Percentiles rank a stretch among this genome's conserved stretches.
Evolutionary conservation across 2,329 filamentous ascomycete species (phyloP).

Genomic region (Exophiala sp.): DNA sequence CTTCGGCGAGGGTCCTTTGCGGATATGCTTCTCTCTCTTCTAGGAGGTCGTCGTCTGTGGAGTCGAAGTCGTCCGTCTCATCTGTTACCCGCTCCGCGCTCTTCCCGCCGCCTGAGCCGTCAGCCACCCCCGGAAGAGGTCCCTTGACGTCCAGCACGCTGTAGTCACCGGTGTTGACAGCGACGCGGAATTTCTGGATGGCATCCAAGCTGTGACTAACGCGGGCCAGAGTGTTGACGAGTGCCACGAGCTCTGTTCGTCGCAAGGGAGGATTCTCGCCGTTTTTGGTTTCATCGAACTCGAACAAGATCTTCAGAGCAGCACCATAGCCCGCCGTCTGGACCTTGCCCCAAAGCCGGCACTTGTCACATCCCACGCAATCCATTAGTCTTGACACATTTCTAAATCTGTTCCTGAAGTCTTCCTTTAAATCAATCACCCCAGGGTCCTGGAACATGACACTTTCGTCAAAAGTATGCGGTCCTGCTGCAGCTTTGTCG

Average conservation of each 20-base stretch:
- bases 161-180: conserved; percentile 35
- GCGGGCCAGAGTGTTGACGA: conserved; percentile 89
- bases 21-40: conserved; percentile 13
- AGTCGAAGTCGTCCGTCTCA: not conserved
- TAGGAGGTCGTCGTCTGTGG: conserved; percentile 39
- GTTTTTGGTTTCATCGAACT: conserved; percentile 67
- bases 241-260: conserved; percentile 84
- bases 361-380: conserved; percentile 98
- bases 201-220: conserved; percentile 74
- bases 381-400: conserved; percentile 98
- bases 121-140: conserved; percentile 5
- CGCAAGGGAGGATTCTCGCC: conserved; percentile 65
- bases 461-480: conserved; percentile 85
- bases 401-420: conserved; percentile 94
- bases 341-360: conserved; percentile 93
- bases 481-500: conserved; percentile 58
- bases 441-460: conserved; percentile 76
- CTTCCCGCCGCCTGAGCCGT: conserved; percentile 1
- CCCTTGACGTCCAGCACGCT: conserved; percentile 16
- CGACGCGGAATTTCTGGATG: conserved; percentile 62
- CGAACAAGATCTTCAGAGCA: conserved; percentile 90
- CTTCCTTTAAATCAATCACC: conserved; percentile 76
- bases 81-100: not conserved
- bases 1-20: conserved; percentile 48
- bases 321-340: conserved; percentile 93